Evolutionary conservation across 768 basidiomycete species (phyloP).

Genomic region (Lactarius evosmus): DNA sequence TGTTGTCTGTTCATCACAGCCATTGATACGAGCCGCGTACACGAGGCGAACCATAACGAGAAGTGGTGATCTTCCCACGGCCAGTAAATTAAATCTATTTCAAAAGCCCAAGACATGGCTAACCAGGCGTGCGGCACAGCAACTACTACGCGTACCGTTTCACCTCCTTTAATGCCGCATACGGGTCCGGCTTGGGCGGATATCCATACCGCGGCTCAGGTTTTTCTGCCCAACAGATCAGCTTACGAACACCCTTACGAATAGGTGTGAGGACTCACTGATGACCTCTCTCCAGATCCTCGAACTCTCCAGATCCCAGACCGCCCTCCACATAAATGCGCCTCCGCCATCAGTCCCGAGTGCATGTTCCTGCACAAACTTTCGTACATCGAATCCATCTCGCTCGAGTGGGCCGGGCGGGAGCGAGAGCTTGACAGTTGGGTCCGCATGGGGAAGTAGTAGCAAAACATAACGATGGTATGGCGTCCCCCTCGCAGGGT

Average conservation of each 20-base stretch:
- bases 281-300: slow-evolving; percentile 64
- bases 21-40: neutral
- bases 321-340: slow-evolving; percentile 78
- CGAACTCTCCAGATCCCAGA: slow-evolving; percentile 66
- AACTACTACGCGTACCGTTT: slow-evolving; percentile 17
- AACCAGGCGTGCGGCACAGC: neutral
- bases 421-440: slow-evolving; percentile 32
- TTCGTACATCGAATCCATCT: slow-evolving; percentile 61
- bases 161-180: slow-evolving; percentile 45
- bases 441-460: slow-evolving; percentile 64
- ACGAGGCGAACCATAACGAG: neutral
- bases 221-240: slow-evolving; percentile 33
- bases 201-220: slow-evolving; percentile 58
- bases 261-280: slow-evolving; percentile 48
- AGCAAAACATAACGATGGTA: slow-evolving; percentile 88
- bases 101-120: neutral
- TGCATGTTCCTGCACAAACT: slow-evolving; percentile 54
- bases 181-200: slow-evolving; percentile 52
- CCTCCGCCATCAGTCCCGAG: slow-evolving; percentile 63
- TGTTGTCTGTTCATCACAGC: neutral
- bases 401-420: slow-evolving; percentile 38
- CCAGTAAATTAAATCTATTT: slow-evolving; percentile 4
- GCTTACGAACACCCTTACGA: slow-evolving; percentile 6
- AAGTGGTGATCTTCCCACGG: neutral
- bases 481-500: slow-evolving; percentile 83